A percentile compares a stretch with the other conserved stretches of the same genome.
Evolutionary conservation across 1,139 yeast species (phyloP).

Genomic region (Yamadazyma songkhlaensis): DNA sequence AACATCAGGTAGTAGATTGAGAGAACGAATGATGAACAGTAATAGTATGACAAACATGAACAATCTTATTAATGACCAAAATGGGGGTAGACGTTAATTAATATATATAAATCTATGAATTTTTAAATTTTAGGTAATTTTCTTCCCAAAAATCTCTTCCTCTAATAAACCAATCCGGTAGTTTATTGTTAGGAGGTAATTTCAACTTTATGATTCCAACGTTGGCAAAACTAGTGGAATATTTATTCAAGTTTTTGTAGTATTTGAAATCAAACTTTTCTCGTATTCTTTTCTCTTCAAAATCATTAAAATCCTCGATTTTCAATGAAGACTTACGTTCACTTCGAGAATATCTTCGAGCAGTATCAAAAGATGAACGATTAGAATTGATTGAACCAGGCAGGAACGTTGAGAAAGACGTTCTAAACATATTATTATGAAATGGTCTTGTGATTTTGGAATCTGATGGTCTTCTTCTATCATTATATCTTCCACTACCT

Average conservation of each 20-base stretch:
- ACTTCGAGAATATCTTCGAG: constrained; percentile 8
- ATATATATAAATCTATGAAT: neutral
- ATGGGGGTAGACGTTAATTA: neutral
- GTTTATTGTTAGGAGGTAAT: constrained; percentile 57
- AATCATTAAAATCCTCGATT: constrained; percentile 13
- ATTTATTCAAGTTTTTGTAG: constrained; percentile 33
- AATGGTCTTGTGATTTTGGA: constrained; percentile 21
- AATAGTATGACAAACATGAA: constrained; percentile 17
- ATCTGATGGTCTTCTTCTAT: constrained; percentile 38
- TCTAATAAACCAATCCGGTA: constrained; percentile 70
- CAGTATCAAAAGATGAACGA: constrained; percentile 20
- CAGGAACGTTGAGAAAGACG: constrained; percentile 17
- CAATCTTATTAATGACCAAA: constrained; percentile 8
- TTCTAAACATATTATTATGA: constrained; percentile 27
- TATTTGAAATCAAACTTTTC: constrained; percentile 33
- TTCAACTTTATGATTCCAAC: constrained; percentile 43
- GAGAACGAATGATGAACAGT: constrained; percentile 36
- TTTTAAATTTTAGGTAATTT: constrained; percentile 1
- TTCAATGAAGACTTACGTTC: constrained; percentile 9
- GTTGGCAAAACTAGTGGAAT: constrained; percentile 30
- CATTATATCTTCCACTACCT: constrained; percentile 19
- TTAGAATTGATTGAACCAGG: constrained; percentile 17
- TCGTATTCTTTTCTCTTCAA: constrained; percentile 21
- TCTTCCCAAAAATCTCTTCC: constrained; percentile 66
- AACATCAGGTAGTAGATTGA: constrained; percentile 31